Evolutionary conservation across 257 asterid genomes (phyloP), one percentile per base, ranked within the genome.

Genomic region (Solanum lignicaule): DNA sequence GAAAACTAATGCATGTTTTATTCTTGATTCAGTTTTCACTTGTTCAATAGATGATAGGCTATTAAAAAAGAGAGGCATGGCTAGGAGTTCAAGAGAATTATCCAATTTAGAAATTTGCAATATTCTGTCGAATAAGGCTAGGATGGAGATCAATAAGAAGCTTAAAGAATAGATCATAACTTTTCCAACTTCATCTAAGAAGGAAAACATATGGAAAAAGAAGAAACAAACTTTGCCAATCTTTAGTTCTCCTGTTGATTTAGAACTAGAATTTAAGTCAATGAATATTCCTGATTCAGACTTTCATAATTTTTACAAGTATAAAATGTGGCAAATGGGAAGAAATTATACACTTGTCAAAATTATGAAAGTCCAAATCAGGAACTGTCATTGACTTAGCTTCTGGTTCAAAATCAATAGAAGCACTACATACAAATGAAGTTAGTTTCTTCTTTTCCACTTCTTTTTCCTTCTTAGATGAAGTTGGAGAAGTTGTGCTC

Each of bases 201-300:
- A 16, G 60, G 21, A 48, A 48, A 48, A 15, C 21, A 48, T 1
- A 5, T 48, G 60, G 8, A 13, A 48, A 41, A 48, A 48, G 60
- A 48, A 48, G 60, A 48, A 48, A 14, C 7, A 48, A 2, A 48
- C 60, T 15, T 76, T 89, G 48, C 72, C 90, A 16, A 41, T 86
- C 65, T 52, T 89, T 86, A 81, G 83, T 85, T 88, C 87, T 25
- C 65, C 81, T 33, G 21, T 33, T n/a, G 90, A 74, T 23, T 9
- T 23, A 62, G 71, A 62, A 21, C 29, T 86, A 55, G 85, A 87
- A 87, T 36, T 71, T n/a, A 88, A 72, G 84, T 90, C 88, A 1
- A 92, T 93, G 96, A 83, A 15, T 73, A 96, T 94, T 38, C 96
- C 95, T 32, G 95, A 92, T 89, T 90, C 97, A 0, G 94, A 94